A percentile compares a stretch with the other conserved stretches of the same genome.
These are phyloP conservation scores for Parachaetomium inaequale DNA, from an alignment of 495 filamentous ascomycete species.

Conservation along the genomic window DNA sequence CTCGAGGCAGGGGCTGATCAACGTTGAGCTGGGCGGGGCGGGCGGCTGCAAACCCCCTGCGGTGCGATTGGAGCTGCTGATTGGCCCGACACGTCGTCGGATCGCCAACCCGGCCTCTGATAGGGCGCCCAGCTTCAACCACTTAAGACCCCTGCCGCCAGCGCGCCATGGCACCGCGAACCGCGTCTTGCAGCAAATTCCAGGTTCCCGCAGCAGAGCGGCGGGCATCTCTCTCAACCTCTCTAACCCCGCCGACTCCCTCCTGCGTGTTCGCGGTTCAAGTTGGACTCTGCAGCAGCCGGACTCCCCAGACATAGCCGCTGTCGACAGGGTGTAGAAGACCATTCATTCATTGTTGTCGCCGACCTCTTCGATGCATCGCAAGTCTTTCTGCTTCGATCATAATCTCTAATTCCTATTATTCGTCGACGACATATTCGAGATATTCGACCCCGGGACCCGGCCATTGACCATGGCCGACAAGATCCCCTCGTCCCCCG, in stretches of 20 bases:
- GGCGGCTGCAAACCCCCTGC: conserved; percentile 1
- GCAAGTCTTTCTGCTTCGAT: background rate
- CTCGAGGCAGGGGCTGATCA: background rate
- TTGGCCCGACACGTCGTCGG: conserved; percentile 29
- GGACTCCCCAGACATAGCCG: background rate
- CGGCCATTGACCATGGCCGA: conserved; percentile 20
- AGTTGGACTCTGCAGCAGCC: background rate
- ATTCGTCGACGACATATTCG: background rate
- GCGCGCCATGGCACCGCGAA: conserved; percentile 30
- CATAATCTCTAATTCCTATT: conserved; percentile 3
- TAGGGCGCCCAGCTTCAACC: conserved; percentile 9
- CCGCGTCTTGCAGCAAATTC: conserved; percentile 25
- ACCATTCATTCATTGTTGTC: too few relatives aligned
- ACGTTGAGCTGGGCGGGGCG: background rate
- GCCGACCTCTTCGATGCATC: too few relatives aligned
- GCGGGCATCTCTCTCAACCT: conserved; percentile 1
- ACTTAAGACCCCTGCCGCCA: conserved; percentile 18
- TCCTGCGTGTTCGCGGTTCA: background rate
- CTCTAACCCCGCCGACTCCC: background rate
- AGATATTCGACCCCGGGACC: background rate
- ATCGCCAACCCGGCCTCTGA: background rate
- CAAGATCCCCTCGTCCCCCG: conserved; percentile 19
- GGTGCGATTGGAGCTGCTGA: conserved; percentile 23
- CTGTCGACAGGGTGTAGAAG: background rate
- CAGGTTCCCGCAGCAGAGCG: background rate